phyloP scores from a whole-genome alignment of 169 alveolate species.

The Theileria orientalis region DNA sequence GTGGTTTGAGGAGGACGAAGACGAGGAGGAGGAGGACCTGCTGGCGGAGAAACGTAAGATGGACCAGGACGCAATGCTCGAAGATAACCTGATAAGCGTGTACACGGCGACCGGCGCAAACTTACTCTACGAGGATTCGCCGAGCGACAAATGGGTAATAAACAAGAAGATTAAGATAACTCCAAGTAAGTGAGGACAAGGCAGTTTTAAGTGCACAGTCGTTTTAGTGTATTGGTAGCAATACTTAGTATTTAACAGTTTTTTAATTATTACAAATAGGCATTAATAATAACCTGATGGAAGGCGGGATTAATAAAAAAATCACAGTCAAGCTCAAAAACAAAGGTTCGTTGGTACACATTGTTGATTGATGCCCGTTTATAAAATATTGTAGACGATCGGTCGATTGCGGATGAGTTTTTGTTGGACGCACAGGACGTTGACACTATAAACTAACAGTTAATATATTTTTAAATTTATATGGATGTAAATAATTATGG shows the following conservation, averaged over 20 bases:
- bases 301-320: not conserved
- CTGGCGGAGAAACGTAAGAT: not conserved
- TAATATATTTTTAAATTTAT: slow-evolving; percentile 1
- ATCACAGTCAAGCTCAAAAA: slow-evolving; percentile 28
- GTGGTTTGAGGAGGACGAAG: slow-evolving; percentile 71
- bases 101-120: not conserved
- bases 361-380: not conserved
- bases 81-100: slow-evolving; percentile 1
- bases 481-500: not conserved
- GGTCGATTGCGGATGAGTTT: slow-evolving; percentile 18
- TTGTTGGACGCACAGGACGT: slow-evolving; percentile 21
- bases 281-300: not conserved
- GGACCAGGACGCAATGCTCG: not conserved
- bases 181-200: too few species aligned
- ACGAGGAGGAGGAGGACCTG: slow-evolving; percentile 38
- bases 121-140: not conserved
- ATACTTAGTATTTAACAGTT: not conserved
- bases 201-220: too few species aligned
- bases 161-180: too few species aligned
- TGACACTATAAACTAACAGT: slow-evolving; percentile 11
- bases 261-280: not conserved
- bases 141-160: not conserved
- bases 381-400: slow-evolving; percentile 8
- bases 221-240: too few species aligned
- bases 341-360: not conserved